phyloP scores from a whole-genome alignment of 257 asterid genomes.

The Solanum tarijense region DNA sequence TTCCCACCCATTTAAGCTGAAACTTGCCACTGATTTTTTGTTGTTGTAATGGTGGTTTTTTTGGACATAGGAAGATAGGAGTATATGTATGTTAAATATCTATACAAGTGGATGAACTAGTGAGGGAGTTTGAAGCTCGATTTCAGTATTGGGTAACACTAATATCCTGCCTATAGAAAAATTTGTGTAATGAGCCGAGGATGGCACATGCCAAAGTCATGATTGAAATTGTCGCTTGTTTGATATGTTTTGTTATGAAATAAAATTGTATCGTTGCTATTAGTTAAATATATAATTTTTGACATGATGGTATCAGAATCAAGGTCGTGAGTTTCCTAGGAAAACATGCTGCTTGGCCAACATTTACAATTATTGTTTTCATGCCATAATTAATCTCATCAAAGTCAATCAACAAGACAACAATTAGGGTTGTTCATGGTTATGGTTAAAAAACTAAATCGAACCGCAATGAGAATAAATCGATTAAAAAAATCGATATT shows the following conservation, averaged over 20 bases:
- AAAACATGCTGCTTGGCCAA: not conserved
- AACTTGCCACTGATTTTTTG: not conserved
- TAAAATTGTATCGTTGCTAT: not conserved
- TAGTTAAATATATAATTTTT: not conserved
- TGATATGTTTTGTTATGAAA: not conserved
- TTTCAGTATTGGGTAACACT: not conserved
- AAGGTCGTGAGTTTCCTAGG: not conserved
- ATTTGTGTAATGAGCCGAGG: rapidly evolving
- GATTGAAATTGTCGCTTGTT: not conserved
- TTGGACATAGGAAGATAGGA: not conserved
- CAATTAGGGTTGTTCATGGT: no score
- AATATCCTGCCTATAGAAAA: not conserved
- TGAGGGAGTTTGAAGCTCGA: not conserved
- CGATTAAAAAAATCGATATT: no score
- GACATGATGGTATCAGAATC: not conserved
- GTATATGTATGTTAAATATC: not conserved
- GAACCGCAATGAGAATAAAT: no score
- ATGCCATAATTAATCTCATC: not conserved
- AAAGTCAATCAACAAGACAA: not conserved
- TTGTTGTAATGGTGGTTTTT: not conserved
- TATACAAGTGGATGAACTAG: not conserved
- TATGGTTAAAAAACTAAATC: no score
- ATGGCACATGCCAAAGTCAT: not conserved
- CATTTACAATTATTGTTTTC: not conserved
- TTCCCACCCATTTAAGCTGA: not conserved